A percentile compares a stretch with the other conserved stretches of the same genome.
phyloP scores from a whole-genome alignment of 2,329 filamentous ascomycete genomes.

The Epichloe gansuensis region DNA sequence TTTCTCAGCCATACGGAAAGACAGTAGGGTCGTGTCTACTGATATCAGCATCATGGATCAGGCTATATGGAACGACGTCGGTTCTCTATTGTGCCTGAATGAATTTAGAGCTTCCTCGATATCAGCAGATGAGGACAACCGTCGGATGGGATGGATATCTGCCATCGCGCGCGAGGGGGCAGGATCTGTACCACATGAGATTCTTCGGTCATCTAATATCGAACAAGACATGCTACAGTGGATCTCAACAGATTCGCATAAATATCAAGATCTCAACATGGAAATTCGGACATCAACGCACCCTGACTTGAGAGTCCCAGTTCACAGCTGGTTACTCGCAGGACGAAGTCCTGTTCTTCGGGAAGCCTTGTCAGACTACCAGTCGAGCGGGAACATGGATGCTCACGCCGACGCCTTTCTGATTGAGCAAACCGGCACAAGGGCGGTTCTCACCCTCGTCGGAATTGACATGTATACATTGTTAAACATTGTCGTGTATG shows the following conservation, averaged over 20 bases:
- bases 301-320: slow-evolving; percentile 61
- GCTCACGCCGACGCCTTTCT: slow-evolving; percentile 17
- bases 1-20: slow-evolving; percentile 75
- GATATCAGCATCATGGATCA: slow-evolving; percentile 54
- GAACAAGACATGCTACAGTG: slow-evolving; percentile 48
- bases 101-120: slow-evolving; percentile 38
- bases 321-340: slow-evolving; percentile 69
- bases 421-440: slow-evolving; percentile 30
- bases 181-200: slow-evolving; percentile 34
- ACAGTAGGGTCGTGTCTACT: slow-evolving; percentile 67
- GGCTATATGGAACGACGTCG: slow-evolving; percentile 61
- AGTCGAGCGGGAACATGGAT: slow-evolving; percentile 16
- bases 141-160: slow-evolving; percentile 28
- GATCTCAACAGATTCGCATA: slow-evolving; percentile 26
- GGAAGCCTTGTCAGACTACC: slow-evolving; percentile 44
- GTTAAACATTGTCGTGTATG: slow-evolving; percentile 65
- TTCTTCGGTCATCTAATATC: slow-evolving; percentile 51
- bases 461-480: slow-evolving; percentile 64
- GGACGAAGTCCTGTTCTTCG: slow-evolving; percentile 61
- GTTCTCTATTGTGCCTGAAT: slow-evolving; percentile 54
- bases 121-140: slow-evolving; percentile 14
- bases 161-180: slow-evolving; percentile 31
- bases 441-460: slow-evolving; percentile 49
- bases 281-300: slow-evolving; percentile 42
- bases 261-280: slow-evolving; percentile 29